Conservation (phyloP, 2,329 filamentous ascomycete genomes). For the Apiospora hydei region DNA sequence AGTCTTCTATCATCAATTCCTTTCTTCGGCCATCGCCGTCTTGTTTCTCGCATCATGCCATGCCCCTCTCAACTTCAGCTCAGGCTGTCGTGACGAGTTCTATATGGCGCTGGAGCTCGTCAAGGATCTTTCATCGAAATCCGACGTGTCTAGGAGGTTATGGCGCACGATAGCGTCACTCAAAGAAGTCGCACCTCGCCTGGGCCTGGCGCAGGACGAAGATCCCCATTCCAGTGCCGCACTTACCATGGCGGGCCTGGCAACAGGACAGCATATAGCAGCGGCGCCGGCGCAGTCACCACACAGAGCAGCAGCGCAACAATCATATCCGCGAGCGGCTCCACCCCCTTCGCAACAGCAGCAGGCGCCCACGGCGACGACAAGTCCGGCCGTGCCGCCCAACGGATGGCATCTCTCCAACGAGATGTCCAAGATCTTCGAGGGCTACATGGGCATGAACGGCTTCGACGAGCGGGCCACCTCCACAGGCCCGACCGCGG, state of each 20-base stretch:
- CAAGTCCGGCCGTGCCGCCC: constrained; percentile 28
- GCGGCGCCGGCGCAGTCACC: constrained; percentile 27
- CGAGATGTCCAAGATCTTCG: constrained; percentile 60
- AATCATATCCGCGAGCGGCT: not conserved
- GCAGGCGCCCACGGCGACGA: constrained; percentile 6
- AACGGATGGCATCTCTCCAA: constrained; percentile 60
- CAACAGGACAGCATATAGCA: constrained; percentile 46
- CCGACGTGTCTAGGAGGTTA: constrained; percentile 74
- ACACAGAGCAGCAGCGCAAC: constrained; percentile 30
- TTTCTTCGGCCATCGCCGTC: constrained; percentile 77
- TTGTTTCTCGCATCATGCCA: constrained; percentile 80
- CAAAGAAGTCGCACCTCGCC: constrained; percentile 73
- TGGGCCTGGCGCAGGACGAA: constrained; percentile 66
- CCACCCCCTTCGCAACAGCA: constrained; percentile 11
- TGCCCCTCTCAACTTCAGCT: constrained; percentile 74
- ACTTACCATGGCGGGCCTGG: constrained; percentile 63
- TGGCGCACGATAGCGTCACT: constrained; percentile 77
- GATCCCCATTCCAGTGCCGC: constrained; percentile 61
- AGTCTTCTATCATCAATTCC: constrained; percentile 82
- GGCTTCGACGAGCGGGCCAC: constrained; percentile 25
- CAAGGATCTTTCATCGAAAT: constrained; percentile 74
- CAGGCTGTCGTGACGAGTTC: constrained; percentile 75
- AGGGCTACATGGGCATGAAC: constrained; percentile 45
- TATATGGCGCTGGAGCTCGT: constrained; percentile 80
- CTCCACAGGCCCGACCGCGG: constrained; percentile 20